These are phyloP conservation scores for Pyrenula massariospora DNA, from an alignment of 495 filamentous ascomycete genomes.

Conservation along the genomic window DNA sequence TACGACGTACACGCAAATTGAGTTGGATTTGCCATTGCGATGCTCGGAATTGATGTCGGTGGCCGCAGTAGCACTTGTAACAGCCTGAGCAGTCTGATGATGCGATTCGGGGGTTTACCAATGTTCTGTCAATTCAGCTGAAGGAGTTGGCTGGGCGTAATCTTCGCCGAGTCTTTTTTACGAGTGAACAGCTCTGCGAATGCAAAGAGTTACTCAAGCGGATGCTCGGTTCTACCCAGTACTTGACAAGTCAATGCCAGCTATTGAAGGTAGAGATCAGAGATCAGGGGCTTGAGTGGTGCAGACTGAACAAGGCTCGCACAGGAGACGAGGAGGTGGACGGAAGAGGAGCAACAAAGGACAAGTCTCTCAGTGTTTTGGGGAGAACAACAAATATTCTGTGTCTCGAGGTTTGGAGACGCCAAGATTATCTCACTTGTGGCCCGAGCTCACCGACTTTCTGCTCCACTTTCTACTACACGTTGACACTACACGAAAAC, in stretches of 20 bases:
- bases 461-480: no score
- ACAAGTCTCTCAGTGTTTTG: not conserved
- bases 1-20: slow-evolving; percentile 70
- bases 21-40: slow-evolving; percentile 70
- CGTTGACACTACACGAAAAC: no score
- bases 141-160: no score
- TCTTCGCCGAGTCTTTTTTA: no score
- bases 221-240: slow-evolving; percentile 5
- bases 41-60: no score
- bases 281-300: not conserved
- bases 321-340: not conserved
- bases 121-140: no score
- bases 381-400: not conserved
- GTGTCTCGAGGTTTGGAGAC: not conserved
- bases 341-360: not conserved
- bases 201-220: no score
- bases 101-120: no score
- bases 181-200: no score
- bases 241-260: slow-evolving; percentile 47
- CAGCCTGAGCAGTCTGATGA: no score
- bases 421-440: not conserved
- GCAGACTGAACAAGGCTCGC: not conserved
- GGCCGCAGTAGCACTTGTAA: no score
- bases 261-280: slow-evolving; percentile 17
- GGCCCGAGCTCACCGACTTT: not conserved